A percentile compares a stretch with the other conserved stretches of the same genome.
Conservation (phyloP, 2,329 filamentous ascomycete species). For the Pseudocercospora crystallina region DNA sequence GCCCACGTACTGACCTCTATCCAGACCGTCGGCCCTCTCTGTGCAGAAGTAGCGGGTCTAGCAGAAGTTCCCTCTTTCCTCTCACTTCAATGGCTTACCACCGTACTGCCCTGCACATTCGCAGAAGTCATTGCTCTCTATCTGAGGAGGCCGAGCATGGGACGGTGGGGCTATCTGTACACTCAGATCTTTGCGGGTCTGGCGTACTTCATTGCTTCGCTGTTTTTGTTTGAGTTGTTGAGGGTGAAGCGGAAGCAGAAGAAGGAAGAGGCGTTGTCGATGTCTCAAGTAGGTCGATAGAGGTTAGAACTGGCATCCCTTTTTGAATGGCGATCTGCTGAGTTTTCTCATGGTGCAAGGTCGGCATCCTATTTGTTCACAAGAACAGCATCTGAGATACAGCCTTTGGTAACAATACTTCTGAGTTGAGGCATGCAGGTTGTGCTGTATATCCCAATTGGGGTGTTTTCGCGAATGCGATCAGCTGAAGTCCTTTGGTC, state of each 20-base stretch:
- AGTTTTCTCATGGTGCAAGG: no score
- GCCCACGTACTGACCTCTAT: neutral
- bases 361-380: no score
- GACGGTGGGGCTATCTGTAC: slow-evolving; percentile 37
- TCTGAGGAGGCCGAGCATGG: slow-evolving; percentile 32
- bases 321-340: no score
- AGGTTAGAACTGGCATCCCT: no score
- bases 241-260: slow-evolving; percentile 19
- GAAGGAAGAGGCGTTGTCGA: neutral
- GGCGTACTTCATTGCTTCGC: slow-evolving; percentile 37
- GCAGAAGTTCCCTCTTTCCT: slow-evolving; percentile 42
- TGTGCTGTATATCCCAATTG: no score
- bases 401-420: no score
- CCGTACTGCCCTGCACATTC: slow-evolving; percentile 40
- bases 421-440: no score
- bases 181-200: slow-evolving; percentile 42
- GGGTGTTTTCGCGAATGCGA: no score
- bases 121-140: slow-evolving; percentile 46
- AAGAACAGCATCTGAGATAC: no score
- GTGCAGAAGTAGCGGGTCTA: slow-evolving; percentile 43
- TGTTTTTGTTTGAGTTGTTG: slow-evolving; percentile 35
- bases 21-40: slow-evolving; percentile 42
- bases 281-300: neutral
- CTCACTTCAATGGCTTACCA: slow-evolving; percentile 39
- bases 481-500: no score